Base-by-base conservation (phyloP, 1,284 basidiomycete genomes). In the Ceratobasidium sp. region DNA sequence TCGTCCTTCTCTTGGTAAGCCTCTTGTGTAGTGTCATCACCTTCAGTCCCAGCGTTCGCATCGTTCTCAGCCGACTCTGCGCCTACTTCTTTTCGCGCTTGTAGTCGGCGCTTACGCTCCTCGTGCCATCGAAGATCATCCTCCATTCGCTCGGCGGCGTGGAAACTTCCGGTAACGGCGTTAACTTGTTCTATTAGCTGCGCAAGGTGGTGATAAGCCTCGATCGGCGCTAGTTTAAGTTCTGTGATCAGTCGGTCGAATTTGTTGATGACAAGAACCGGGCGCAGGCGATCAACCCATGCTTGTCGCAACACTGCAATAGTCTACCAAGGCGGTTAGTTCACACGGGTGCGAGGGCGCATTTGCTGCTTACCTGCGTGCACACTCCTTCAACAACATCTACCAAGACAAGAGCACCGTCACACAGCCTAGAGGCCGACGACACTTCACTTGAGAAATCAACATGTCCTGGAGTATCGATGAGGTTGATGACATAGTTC, bases 301-400 rank as follows among this genome's bases (percentile, higher is more conserved):
- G 96, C 96, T 84, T 99, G 97, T 44, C 95, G 87, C 9, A 99
- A 86, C 7, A 99, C 98, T 1, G 96, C 89, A 75, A 98, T 94
- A 0, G 98, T 99, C 94, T 98, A 76, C 23, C 28, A 49, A 46
- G 47, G 18, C 8, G 44, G 50, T 16, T 21, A 66, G 18, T 14
- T 47, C 21, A 38, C 35, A 30, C 11, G 16, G 14, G 11, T 18
- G 32, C 47, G 23, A n/a, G n/a, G n/a, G n/a, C n/a, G n/a, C n/a
- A n/a, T n/a, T n/a, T 11, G 18, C 38, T 13, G 82, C 89, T 76
- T 74, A 91, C 95, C 85, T 98, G 97, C 0, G 97, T 98, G 80
- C 96, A 98, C 8, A 99, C 98, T 21, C 98, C 98, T 83, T 99
- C 98, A 4, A 98, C 95, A 0, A 95, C 96, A 80, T 99, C 98